These are phyloP conservation scores for Rubus idaeus DNA, from an alignment of 306 rosid species.

Conservation along the genomic window DNA sequence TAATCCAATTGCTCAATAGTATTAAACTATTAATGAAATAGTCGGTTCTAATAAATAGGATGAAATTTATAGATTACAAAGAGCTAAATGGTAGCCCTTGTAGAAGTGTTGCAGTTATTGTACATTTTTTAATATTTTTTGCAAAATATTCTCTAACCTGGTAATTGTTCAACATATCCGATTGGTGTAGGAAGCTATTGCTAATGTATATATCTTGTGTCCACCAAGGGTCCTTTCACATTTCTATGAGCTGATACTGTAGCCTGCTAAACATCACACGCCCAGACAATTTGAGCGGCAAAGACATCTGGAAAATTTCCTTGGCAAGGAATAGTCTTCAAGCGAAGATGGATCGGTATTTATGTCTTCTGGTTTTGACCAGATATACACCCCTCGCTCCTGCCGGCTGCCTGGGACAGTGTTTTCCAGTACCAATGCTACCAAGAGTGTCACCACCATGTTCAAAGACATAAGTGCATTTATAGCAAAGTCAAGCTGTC, in stretches of 20 bases:
- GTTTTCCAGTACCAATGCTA: constrained; percentile 77
- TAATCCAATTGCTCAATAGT: not conserved
- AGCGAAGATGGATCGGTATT: constrained; percentile 51
- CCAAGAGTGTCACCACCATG: constrained; percentile 86
- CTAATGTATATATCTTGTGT: not conserved
- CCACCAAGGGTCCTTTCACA: not conserved
- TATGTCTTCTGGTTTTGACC: constrained; percentile 65
- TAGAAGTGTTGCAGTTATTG: not conserved
- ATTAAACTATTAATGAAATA: not conserved
- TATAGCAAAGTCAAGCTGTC: constrained; percentile 81
- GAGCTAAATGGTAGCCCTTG: constrained; percentile 4
- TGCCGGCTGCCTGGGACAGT: constrained; percentile 78
- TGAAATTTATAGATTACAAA: not conserved
- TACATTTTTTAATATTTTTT: constrained; percentile 4
- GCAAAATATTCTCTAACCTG: constrained; percentile 16
- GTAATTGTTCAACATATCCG: not conserved
- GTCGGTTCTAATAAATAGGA: not conserved
- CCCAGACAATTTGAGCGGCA: constrained; percentile 55
- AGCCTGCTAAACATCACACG: constrained; percentile 26
- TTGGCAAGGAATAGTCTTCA: constrained; percentile 70
- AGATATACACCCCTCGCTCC: constrained; percentile 79
- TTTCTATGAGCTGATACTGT: not conserved
- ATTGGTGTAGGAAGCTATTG: constrained; percentile 10
- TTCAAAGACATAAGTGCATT: constrained; percentile 84
- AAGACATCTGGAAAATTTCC: constrained; percentile 42